A percentile compares a stretch with the other conserved stretches of the same genome.
phyloP scores from a whole-genome alignment of 78 protist genomes.

The Dictyostelium intermedium region DNA sequence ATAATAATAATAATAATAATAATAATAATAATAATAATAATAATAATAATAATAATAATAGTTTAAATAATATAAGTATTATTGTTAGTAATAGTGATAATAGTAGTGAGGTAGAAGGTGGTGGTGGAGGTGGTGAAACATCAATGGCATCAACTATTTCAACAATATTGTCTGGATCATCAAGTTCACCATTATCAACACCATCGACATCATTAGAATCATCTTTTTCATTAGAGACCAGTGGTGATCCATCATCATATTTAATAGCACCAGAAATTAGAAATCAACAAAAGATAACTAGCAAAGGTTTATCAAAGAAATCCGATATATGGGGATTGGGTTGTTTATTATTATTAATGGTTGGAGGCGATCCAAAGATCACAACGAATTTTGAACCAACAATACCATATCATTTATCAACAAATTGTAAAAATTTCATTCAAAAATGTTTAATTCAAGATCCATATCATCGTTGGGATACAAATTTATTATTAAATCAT shows the following conservation, averaged over 20 bases:
- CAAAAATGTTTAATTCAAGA: conserved; percentile 19
- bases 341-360: not conserved
- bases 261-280: not conserved
- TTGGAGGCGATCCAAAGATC: conserved; percentile 1
- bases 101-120: not conserved
- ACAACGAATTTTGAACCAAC: conserved; percentile 8
- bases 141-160: not conserved
- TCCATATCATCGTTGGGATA: not conserved
- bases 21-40: not conserved
- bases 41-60: not conserved
- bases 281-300: not conserved
- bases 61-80: not conserved
- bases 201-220: not conserved
- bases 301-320: not conserved
- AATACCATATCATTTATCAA: not conserved
- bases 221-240: not conserved
- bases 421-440: not conserved
- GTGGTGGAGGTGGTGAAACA: not conserved
- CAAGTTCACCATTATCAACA: not conserved
- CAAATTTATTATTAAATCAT: not conserved
- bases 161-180: not conserved
- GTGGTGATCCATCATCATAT: not conserved
- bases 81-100: not conserved
- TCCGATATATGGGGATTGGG: not conserved
- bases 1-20: not conserved